Evolutionary conservation across 225 moss, liverwort and hornwort species (phyloP), one percentile per base, ranked within the genome.

Genomic region (Pseudisothecium myosuroides): DNA sequence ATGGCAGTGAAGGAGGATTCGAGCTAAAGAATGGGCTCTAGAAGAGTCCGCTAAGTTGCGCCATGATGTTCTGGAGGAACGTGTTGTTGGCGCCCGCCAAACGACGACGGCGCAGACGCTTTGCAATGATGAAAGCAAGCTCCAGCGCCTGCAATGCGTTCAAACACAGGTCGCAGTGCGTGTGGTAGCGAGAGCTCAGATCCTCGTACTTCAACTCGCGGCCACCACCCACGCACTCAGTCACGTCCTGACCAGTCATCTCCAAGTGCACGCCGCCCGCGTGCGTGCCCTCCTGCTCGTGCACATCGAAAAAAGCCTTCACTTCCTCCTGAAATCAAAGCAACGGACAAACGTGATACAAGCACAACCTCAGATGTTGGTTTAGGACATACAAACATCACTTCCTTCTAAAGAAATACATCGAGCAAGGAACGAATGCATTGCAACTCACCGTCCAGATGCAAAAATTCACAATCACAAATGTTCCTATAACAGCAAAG

Each of bases 201-300:
- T 97, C 97, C 90, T 96, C 97, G 77, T 90, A 96, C 27, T 85
- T 84, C 79, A 97, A 39, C 83, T 97, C 94, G 18, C 90, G 93
- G 14, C 96, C 93, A 29, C 96, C 96, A n/a, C 97, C 97, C 24
- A 96, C 94, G 69, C 97, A 97, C 90, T 97, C 97, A 8, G 97
- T 97, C 50, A 96, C 97, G 60, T 97, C 96, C 50, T 97, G 96
- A 7, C 97, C 97, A 23, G 97, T 97, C 97, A 97, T 97, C 86
- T 97, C 97, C 63, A 97, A 85, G 76, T 97, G 97, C 29, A 97
- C 95, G 66, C 97, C 97, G 37, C 97, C 97, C 0, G 97, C 92
- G 50, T 97, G 96, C 29, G 96, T 96, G 43, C 97, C 97, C 85
- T 96, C 96, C 76, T 96, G 93, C 82, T 95, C 96, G 63, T 97